Evolutionary conservation across 495 filamentous ascomycete species (phyloP), one percentile per base, ranked within the genome.

Genomic region (Aspergillus ellipticus): DNA sequence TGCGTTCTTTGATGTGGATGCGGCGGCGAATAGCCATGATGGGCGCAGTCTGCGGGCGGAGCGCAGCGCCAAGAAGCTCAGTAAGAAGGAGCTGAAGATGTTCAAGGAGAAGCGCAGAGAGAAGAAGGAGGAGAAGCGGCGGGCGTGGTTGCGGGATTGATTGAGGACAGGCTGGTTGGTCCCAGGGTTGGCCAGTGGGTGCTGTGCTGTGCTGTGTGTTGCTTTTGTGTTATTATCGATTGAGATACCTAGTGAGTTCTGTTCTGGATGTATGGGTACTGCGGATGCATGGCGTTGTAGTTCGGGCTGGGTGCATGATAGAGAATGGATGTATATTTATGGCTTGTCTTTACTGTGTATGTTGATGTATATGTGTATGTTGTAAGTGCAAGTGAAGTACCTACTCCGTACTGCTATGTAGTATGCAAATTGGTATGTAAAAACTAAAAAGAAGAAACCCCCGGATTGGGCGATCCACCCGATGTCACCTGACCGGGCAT

Each of bases 1-100:
- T 65, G 90, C 92, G 9, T 98, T 85, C 72, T 98, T 96, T 66
- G 95, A 97, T 65, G 94, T 97, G n/a, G 94, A 97, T 74, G 89
- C 92, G 10, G 93, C 92, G 19, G 95, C 95, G 1, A 97, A 97
- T 66, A 85, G 81, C 58, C 94, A 98, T 61, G 88, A 96, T 64
- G 94, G 94, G 6, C 83, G 89, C 53, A 96, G 91, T 66, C 72
- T 98, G 49, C 95, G 93, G 71, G 94, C 90, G 7, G 94, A 98
- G 74, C 78, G 92, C 28, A 85, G 86, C 41, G 85, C 85, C n/a
- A 92, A 91, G 79, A 96, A 92, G 76, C 75, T 96, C 39, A 89
- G 72, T 29, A 95, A 89, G 79, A 77, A 86, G 57, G 90, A 97
- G 69, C 68, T 98, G 61, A 91, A 90, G 73, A 67, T 76, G 52